Conservation (phyloP, 805 yeast genomes). For the Suhomyces prunicola region DNA sequence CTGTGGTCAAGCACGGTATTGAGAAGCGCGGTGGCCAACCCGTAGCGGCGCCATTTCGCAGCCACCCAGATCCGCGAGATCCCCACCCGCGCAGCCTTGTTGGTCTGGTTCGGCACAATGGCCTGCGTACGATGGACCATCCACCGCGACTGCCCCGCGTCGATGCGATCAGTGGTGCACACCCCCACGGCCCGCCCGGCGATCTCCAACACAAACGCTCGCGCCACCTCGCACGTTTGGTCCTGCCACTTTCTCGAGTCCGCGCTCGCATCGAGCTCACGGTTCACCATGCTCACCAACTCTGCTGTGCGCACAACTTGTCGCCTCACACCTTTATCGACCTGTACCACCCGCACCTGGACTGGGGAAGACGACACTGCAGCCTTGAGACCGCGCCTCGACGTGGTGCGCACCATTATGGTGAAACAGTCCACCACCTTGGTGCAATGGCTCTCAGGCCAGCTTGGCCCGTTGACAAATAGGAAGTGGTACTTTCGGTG, state of each 20-base stretch:
- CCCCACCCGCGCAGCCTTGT: slow-evolving; percentile 34
- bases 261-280: slow-evolving; percentile 54
- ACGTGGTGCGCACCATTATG: background rate
- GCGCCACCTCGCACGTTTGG: slow-evolving; percentile 13
- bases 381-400: background rate
- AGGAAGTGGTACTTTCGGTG: slow-evolving; percentile 53
- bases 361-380: background rate
- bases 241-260: slow-evolving; percentile 33
- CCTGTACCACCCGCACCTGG: slow-evolving; percentile 13
- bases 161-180: slow-evolving; percentile 49
- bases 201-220: slow-evolving; percentile 48
- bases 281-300: slow-evolving; percentile 53
- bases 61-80: slow-evolving; percentile 45
- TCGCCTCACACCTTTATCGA: slow-evolving; percentile 5
- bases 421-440: slow-evolving; percentile 1
- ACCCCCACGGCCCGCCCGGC: slow-evolving; percentile 52
- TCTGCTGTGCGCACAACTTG: slow-evolving; percentile 21
- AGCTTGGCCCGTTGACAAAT: slow-evolving; percentile 47
- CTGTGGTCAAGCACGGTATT: slow-evolving; percentile 41
- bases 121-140: slow-evolving; percentile 52
- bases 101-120: slow-evolving; percentile 44
- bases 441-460: slow-evolving; percentile 29
- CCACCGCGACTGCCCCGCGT: slow-evolving; percentile 49
- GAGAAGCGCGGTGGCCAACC: slow-evolving; percentile 48
- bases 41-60: slow-evolving; percentile 44